Percentiles rank a stretch among this genome's conserved stretches.
Conservation (phyloP, 495 filamentous ascomycete genomes). For the Aspergillus leporis region DNA sequence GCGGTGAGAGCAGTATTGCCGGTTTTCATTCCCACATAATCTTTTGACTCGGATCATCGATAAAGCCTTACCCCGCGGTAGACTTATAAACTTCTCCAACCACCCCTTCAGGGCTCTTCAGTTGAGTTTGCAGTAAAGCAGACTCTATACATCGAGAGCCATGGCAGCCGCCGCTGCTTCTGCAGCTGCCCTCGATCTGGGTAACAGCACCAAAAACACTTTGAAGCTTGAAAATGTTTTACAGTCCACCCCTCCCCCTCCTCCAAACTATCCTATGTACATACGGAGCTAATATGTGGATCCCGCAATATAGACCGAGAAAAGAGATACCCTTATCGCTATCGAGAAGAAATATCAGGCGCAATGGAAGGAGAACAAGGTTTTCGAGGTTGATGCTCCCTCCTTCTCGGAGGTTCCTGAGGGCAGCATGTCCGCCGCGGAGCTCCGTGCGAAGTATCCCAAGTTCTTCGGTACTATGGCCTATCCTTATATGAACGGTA, state of each 20-base stretch:
- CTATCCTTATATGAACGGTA: constrained; percentile 97
- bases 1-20: constrained; percentile 16
- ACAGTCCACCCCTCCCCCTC: constrained; percentile 29
- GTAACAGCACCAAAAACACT: constrained; percentile 63
- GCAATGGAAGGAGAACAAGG: constrained; percentile 72
- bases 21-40: constrained; percentile 22
- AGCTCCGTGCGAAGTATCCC: constrained; percentile 76
- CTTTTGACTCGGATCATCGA: constrained; percentile 19
- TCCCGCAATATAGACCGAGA: constrained; percentile 71
- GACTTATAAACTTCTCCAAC: constrained; percentile 14
- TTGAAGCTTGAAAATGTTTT: constrained; percentile 72
- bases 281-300: constrained; percentile 14
- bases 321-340: constrained; percentile 82
- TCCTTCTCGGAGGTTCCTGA: constrained; percentile 71
- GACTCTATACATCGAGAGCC: constrained; percentile 24
- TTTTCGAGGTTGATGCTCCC: constrained; percentile 87
- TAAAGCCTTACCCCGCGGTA: constrained; percentile 33
- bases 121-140: constrained; percentile 30
- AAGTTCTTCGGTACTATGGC: constrained; percentile 95
- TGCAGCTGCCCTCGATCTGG: constrained; percentile 58
- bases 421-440: constrained; percentile 64
- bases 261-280: constrained; percentile 11
- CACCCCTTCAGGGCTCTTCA: constrained; percentile 22
- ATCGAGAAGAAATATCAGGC: constrained; percentile 92
- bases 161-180: constrained; percentile 59